phyloP scores from a whole-genome alignment of 1,284 basidiomycete species.

The Chalciporus sp. region DNA sequence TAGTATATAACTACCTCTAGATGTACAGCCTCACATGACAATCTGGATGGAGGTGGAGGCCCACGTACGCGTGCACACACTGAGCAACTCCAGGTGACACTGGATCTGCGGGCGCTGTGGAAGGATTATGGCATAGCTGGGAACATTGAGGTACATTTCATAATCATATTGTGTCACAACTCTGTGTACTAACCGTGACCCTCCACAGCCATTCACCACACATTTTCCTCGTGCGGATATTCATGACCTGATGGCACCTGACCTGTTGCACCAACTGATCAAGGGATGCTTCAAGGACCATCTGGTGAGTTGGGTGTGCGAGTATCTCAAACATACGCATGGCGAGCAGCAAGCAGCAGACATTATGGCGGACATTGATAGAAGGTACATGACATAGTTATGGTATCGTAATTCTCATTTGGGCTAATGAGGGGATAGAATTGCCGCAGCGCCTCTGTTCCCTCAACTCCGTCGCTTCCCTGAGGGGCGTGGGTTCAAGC shows the following conservation, averaged over 20 bases:
- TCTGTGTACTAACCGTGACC: too few species aligned
- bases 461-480: slow-evolving; percentile 7
- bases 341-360: background rate
- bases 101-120: too few species aligned
- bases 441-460: slow-evolving; percentile 6
- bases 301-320: background rate
- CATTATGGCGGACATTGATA: slow-evolving; percentile 9
- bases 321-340: too few species aligned
- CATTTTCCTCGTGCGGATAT: slow-evolving; percentile 10
- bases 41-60: too few species aligned
- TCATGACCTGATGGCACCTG: slow-evolving; percentile 8
- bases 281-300: slow-evolving; percentile 16
- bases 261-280: background rate
- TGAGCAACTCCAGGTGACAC: too few species aligned
- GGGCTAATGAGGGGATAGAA: background rate
- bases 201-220: slow-evolving; percentile 2
- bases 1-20: too few species aligned
- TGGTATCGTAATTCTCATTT: background rate
- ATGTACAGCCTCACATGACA: too few species aligned
- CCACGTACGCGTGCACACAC: too few species aligned
- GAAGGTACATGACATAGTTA: background rate
- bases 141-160: background rate
- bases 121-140: too few species aligned
- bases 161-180: background rate
- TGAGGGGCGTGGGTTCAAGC: slow-evolving; percentile 9